Base-by-base conservation (phyloP, 306 rosid species). In the Mucuna pruriens region DNA sequence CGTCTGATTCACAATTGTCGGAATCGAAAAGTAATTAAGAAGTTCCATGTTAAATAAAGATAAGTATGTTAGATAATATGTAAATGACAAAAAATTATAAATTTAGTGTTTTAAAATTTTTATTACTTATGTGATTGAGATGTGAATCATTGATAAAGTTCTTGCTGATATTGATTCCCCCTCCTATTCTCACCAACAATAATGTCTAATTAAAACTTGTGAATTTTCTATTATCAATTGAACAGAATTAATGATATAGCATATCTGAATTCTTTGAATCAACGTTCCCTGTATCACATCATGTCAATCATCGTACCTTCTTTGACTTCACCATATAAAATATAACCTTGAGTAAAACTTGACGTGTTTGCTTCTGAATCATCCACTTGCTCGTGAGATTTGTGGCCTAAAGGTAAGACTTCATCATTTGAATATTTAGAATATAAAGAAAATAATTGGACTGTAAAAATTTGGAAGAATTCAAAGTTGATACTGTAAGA, bases 341-440 rank as follows among this genome's bases (percentile, higher is more conserved):
- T 9, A 9, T 2, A 42, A 6, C 74, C 23, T 63, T 5, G 9
- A 2, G 39, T 45, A 9, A 2, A 48, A 31, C 17, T 48, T 9
- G 9, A 71, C 76, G 62, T 71, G 76, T n/a, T 48, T 49, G 62
- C 29, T 26, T 71, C 42, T 15, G 11, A 71, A 49, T 71, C 76
- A 48, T 48, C 9, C 29, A 25, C 2, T 26, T 0, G 9, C n/a
- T 6, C 23, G 1, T 16, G 17, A 29, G 29, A 71, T 10, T 31
- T 13, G 55, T 6, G 33, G 7, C 34, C 36, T 66, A 2, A 11
- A 42, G 25, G 15, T 2, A 65, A 65, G 9, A 49, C 31, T 17
- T 4, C 0, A 4, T 22, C 15, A 55, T 22, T 7, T 19, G 0
- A 20, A 52, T 52, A 9, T 19, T 52, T 1, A 15, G n/a, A 13